Evolutionary conservation across 768 basidiomycete species (phyloP), one percentile per base, ranked within the genome.

Genomic region (Lactarius vividus): DNA sequence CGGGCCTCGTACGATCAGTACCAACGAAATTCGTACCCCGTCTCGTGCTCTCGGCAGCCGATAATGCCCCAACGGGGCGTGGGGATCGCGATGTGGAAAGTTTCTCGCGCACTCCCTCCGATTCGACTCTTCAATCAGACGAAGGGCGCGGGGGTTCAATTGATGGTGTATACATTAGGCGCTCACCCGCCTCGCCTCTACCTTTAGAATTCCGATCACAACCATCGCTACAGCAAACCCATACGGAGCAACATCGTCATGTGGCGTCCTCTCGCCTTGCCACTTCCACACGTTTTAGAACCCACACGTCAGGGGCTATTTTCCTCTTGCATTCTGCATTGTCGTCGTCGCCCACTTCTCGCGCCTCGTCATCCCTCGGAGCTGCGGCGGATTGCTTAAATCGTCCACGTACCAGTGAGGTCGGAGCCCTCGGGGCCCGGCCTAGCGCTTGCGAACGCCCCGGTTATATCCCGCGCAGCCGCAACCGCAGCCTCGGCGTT

Each of bases 401-500:
- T 42, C 63, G 70, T 35, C 56, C 72, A n/a, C 75, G 73, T 15
- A 72, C 76, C 16, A 74, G 74, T 31, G 64, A 75, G 31, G 74
- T 77, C 29, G 63, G 57, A 2, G 59, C 13, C 20, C 40, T 61
- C 57, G 69, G 57, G 39, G 65, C 40, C 15, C 69, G 44, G 39
- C 59, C n/a, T 52, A 37, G 20, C 33, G 65, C 33, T 8, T 62
- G 35, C 69, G 70, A 29, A 44, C 63, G 11, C n/a, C 58, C 58
- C 18, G 56, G 55, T 35, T 67, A 60, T 18, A 20, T 49, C 1
- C 33, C 70, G 39, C 77, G 83, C 20, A 68, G 75, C 39, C 79
- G 89, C 29, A 90, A 86, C 71, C 78, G 88, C 58, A 91, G 89
- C 69, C 81, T 88, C 79, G 88, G 88, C 61, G 83, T 88, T 5